A percentile compares a stretch with the other conserved stretches of the same genome.
Conservation (phyloP, 2,329 filamentous ascomycete species). For the Penicillium sumatraense region DNA sequence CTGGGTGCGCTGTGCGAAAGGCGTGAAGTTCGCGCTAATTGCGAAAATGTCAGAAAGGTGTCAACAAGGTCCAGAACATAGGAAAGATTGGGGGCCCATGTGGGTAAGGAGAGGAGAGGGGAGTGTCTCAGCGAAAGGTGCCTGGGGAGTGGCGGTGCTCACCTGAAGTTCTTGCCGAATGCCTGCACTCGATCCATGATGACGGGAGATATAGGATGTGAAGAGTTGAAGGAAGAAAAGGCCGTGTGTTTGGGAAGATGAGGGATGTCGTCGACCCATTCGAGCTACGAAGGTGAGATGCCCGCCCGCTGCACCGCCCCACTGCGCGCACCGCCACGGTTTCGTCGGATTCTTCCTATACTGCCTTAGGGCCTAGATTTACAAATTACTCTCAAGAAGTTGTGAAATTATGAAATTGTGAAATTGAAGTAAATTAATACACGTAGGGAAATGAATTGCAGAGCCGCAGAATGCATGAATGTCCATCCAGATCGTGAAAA, state of each 20-base stretch:
- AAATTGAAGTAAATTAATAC: conserved; percentile 13
- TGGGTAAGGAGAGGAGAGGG: conserved; percentile 5
- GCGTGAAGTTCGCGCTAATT: conserved; percentile 81
- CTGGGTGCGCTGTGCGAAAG: conserved; percentile 90
- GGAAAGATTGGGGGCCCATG: conserved; percentile 4
- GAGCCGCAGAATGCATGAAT: conserved; percentile 3
- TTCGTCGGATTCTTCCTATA: conserved; percentile 12
- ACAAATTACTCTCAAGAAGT: background rate
- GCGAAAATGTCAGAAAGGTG: conserved; percentile 49
- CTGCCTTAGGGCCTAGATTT: background rate
- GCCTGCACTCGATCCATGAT: conserved; percentile 72
- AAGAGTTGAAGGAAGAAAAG: background rate
- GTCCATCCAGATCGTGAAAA: conserved; percentile 1
- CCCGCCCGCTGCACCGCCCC: conserved; percentile 29
- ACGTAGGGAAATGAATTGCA: conserved; percentile 7
- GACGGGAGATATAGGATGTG: conserved; percentile 5
- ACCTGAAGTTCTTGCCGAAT: conserved; percentile 74
- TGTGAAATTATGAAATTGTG: conserved; percentile 5
- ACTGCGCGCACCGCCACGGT: conserved; percentile 32
- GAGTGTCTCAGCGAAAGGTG: conserved; percentile 14
- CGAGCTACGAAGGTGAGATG: conserved; percentile 20
- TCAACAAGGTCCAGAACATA: conserved; percentile 31
- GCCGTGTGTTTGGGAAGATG: conserved; percentile 8
- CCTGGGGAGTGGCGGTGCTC: conserved; percentile 35
- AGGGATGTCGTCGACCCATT: conserved; percentile 9